A percentile compares a stretch with the other conserved stretches of the same genome.
Conservation (phyloP, 2,329 filamentous ascomycete genomes). For the Neonectria faginata region DNA sequence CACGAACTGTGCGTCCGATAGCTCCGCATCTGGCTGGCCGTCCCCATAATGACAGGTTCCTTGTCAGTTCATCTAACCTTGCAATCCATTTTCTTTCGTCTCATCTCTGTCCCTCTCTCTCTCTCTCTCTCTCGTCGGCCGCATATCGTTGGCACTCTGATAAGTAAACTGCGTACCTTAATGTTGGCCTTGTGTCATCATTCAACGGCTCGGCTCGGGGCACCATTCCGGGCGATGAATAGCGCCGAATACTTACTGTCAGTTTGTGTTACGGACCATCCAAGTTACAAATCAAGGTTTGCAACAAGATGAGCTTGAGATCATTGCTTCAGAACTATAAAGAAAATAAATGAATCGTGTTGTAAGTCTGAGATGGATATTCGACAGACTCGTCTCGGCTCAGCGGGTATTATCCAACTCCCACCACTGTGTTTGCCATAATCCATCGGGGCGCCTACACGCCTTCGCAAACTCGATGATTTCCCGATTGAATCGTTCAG, state of each 20-base stretch:
- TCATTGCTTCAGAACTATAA: constrained; percentile 7
- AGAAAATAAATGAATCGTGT: constrained; percentile 3
- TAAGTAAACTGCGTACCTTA: background rate
- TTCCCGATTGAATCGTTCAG: constrained; percentile 43
- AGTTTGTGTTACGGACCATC: constrained; percentile 2
- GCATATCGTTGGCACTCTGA: background rate
- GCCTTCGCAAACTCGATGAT: constrained; percentile 37
- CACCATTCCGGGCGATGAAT: constrained; percentile 4
- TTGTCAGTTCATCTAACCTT: constrained; percentile 16
- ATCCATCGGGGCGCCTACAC: constrained; percentile 24
- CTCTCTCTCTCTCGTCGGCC: background rate
- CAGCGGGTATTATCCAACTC: background rate
- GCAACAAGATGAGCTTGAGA: constrained; percentile 9
- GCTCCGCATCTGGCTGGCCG: constrained; percentile 15
- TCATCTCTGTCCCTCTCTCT: constrained; percentile 26
- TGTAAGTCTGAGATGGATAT: background rate
- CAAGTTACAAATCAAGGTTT: constrained; percentile 15
- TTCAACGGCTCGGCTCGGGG: background rate
- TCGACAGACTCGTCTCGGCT: background rate
- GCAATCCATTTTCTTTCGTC: constrained; percentile 12
- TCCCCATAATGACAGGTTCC: constrained; percentile 14
- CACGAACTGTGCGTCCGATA: constrained; percentile 7
- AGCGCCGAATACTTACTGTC: background rate
- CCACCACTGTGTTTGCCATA: background rate
- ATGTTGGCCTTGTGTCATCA: background rate